phyloP scores from a whole-genome alignment of 805 yeast genomes.

The Zygoascus bituminiphila region DNA sequence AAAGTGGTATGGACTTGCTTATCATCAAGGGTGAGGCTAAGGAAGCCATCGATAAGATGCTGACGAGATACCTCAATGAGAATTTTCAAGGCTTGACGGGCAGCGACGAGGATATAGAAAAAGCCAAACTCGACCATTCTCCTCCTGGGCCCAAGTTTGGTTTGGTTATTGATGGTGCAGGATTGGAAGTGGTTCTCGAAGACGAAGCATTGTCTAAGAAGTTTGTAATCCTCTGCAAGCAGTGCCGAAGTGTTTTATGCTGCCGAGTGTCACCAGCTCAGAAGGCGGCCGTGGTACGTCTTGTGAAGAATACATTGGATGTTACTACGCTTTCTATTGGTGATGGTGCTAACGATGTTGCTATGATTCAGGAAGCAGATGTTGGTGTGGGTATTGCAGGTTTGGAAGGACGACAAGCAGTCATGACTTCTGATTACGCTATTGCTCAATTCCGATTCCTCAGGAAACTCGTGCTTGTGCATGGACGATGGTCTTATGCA shows the following conservation, averaged over 20 bases:
- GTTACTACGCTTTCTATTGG: slow-evolving; percentile 80
- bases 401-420: slow-evolving; percentile 82
- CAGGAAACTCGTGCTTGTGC: slow-evolving; percentile 57
- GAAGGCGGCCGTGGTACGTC: slow-evolving; percentile 63
- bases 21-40: slow-evolving; percentile 36
- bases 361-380: slow-evolving; percentile 82
- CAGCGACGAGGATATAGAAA: slow-evolving; percentile 36
- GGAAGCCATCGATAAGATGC: slow-evolving; percentile 23
- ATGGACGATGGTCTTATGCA: slow-evolving; percentile 79
- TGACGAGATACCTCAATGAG: slow-evolving; percentile 41
- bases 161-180: slow-evolving; percentile 63
- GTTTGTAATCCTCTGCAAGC: slow-evolving; percentile 64
- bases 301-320: slow-evolving; percentile 54
- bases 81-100: slow-evolving; percentile 39
- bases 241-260: slow-evolving; percentile 70
- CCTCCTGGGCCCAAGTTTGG: slow-evolving; percentile 55
- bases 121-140: slow-evolving; percentile 52
- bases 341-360: slow-evolving; percentile 82
- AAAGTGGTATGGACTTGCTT: slow-evolving; percentile 58
- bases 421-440: slow-evolving; percentile 78
- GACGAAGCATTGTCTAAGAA: slow-evolving; percentile 31
- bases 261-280: slow-evolving; percentile 82
- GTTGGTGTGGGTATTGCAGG: slow-evolving; percentile 85
- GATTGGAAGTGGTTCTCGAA: slow-evolving; percentile 40
- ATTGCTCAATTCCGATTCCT: slow-evolving; percentile 70